Base-by-base conservation (phyloP, 176 grass and related monocot genomes). In the Carex scoparia region DNA sequence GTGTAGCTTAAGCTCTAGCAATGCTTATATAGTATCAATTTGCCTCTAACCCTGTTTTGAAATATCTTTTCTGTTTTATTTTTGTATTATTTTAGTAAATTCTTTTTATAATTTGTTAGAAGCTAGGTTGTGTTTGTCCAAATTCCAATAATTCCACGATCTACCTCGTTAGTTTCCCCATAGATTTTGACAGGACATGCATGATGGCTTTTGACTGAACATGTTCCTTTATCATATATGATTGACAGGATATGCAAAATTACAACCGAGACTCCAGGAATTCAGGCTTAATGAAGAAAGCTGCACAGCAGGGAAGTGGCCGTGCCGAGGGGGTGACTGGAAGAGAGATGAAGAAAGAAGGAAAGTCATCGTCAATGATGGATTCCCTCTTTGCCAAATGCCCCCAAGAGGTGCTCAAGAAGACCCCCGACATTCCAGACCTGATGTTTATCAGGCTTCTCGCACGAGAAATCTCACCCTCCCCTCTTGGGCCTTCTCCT, bases 261-360 rank as follows among this genome's bases (percentile, higher is more conserved):
- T 92, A 61, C 84, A 94, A 79, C 67, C 74, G 19, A 82, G 54
- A 58, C 55, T 16, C 33, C 13, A 18, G n/a, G 84, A 86, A 44
- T 77, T 79, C 82, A 82, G 88, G 84, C 82, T 92, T 54, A 88
- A 89, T 56, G 89, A 79, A 74, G 65, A 72, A 78, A 79, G 62
- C 56, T 83, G 81, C 86, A 54, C 57, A 78, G 72, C 90, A 90
- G 93, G 88, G 69, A 93, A 88, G 77, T 93, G 91, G 91, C 88
- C 88, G 84, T 99, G 91, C 87, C 90, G 90, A 95, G 91, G 96
- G 64, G 96, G 96, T 85, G 96, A 99, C 84, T 99, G 96, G 96
- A 95, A 88, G 86, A 90, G 91, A 88, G 93, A 95, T 30, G 93
- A 95, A 65, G 96, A 99, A 73, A 95, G 89, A 63, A 91, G 89